Conservation (phyloP, 2,329 filamentous ascomycete genomes). For the Falciphora oryzae region DNA sequence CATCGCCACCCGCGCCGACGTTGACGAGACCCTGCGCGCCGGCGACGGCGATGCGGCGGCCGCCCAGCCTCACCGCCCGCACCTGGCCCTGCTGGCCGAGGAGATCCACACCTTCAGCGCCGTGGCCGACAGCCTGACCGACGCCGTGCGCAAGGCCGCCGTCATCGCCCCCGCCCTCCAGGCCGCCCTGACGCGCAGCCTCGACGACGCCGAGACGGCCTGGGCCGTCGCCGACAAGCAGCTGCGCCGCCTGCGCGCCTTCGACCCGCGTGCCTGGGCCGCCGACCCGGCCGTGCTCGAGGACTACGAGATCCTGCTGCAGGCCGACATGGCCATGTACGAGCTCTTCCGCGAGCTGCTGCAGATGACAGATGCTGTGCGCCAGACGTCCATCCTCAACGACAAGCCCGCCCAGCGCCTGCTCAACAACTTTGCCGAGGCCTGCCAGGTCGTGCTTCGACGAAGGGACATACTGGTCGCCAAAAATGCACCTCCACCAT, state of each 20-base stretch:
- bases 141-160: not conserved
- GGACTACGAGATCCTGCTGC: conserved; percentile 10
- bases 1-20: conserved; percentile 2
- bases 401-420: not conserved
- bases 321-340: conserved; percentile 8
- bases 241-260: not conserved
- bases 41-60: not conserved
- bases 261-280: not conserved
- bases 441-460: conserved; percentile 1
- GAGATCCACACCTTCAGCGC: conserved; percentile 8
- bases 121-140: conserved; percentile 7
- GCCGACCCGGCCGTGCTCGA: conserved; percentile 6
- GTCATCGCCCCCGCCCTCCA: conserved; percentile 6
- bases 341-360: conserved; percentile 8
- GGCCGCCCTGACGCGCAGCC: not conserved
- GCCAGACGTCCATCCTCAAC: not conserved
- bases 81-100: conserved; percentile 8
- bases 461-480: not conserved
- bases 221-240: conserved; percentile 9
- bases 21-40: conserved; percentile 1
- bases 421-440: not conserved
- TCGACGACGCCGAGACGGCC: conserved; percentile 5
- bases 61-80: not conserved
- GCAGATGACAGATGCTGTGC: not conserved
- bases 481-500: no score